Evolutionary conservation across 805 yeast species (phyloP).

Genomic region (Myxozyma geophila): DNA sequence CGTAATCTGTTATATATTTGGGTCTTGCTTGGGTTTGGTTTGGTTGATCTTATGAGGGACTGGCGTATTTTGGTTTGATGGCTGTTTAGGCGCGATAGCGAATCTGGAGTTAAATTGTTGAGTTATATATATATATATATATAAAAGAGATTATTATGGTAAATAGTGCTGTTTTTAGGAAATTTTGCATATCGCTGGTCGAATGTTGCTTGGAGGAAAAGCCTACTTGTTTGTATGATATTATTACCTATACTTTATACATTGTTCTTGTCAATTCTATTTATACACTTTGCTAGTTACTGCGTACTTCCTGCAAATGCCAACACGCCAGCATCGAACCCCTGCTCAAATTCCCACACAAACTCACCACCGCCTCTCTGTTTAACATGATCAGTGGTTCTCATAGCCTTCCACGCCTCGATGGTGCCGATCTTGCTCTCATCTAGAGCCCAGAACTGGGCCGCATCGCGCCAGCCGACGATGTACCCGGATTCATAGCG

Average conservation of each 20-base stretch:
- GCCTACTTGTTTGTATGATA: not conserved
- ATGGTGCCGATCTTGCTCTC: constrained; percentile 76
- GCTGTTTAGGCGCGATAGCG: not conserved
- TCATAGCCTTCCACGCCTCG: constrained; percentile 66
- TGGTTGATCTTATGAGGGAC: not conserved
- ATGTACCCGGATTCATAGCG: constrained; percentile 78
- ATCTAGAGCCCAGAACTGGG: constrained; percentile 68
- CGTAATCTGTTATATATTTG: not conserved
- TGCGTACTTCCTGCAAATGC: constrained; percentile 45
- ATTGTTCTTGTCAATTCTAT: not conserved
- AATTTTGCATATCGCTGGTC: too few relatives aligned
- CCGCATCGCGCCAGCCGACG: constrained; percentile 74
- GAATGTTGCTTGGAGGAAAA: too few relatives aligned
- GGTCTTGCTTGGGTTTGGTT: not conserved
- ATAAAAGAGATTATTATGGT: too few relatives aligned
- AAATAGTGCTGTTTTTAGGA: too few relatives aligned
- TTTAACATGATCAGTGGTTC: constrained; percentile 64
- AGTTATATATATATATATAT: too few relatives aligned
- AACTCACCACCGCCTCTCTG: constrained; percentile 59
- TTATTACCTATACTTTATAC: not conserved
- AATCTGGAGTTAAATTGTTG: not conserved
- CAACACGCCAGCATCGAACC: constrained; percentile 67
- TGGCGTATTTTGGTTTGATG: not conserved
- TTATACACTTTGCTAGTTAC: not conserved
- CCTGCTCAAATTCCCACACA: constrained; percentile 91